Conservation (phyloP, 352 stramenopile species). For the Globisporangium viniferum region DNA sequence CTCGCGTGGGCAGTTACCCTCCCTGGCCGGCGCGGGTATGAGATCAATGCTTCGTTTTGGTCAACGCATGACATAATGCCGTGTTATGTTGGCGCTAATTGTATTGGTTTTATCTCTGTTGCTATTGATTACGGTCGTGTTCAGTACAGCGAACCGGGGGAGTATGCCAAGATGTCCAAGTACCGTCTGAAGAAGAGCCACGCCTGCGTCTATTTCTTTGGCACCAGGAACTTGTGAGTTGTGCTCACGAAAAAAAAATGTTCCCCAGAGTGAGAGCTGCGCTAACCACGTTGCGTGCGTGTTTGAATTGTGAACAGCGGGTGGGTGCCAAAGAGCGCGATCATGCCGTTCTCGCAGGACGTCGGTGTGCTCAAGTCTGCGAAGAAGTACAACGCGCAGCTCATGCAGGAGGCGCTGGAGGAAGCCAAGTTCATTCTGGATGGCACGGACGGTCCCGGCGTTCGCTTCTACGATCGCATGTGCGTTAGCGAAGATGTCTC, state of each 20-base stretch:
- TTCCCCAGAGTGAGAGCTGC: neutral
- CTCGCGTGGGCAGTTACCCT: constrained; percentile 74
- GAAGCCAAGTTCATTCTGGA: constrained; percentile 70
- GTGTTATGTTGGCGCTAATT: neutral
- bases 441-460: constrained; percentile 46
- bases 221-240: constrained; percentile 84
- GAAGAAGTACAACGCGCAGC: constrained; percentile 68
- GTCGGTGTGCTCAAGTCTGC: constrained; percentile 50
- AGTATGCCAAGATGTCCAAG: constrained; percentile 78
- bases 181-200: constrained; percentile 75
- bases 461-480: constrained; percentile 80
- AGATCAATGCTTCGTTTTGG: too few species aligned
- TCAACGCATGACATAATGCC: too few species aligned
- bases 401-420: constrained; percentile 70
- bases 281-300: neutral
- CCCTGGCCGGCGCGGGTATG: constrained; percentile 77
- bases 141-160: constrained; percentile 78
- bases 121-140: constrained; percentile 8
- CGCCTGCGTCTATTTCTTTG: constrained; percentile 85
- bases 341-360: constrained; percentile 72
- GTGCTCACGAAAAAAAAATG: neutral
- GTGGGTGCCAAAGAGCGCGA: constrained; percentile 69
- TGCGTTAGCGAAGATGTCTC: constrained; percentile 26
- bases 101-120: neutral
- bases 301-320: constrained; percentile 32